phyloP scores from a whole-genome alignment of 1,284 basidiomycete genomes.

The Ceratobasidium sp. region DNA sequence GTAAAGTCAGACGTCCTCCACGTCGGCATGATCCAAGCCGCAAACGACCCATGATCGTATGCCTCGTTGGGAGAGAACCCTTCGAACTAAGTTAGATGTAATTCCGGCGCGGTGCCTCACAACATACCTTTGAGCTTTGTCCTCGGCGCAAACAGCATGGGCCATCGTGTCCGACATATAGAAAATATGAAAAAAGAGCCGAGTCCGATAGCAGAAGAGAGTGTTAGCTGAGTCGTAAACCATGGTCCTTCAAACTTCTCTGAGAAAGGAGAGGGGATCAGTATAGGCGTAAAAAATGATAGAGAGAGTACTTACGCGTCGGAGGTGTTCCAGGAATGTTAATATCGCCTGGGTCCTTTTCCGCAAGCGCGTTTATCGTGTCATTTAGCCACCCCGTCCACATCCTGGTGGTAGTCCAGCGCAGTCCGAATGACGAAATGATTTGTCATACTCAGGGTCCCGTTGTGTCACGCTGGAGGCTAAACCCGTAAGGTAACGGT shows the following conservation, averaged over 20 bases:
- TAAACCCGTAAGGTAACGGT: no score
- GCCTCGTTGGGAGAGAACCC: slow-evolving; percentile 92
- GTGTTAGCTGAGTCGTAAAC: slow-evolving; percentile 90
- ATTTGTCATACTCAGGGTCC: slow-evolving; percentile 5
- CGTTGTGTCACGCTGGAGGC: no score
- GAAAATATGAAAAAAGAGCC: slow-evolving; percentile 89
- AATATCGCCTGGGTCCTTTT: slow-evolving; percentile 13
- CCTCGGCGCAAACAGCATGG: slow-evolving; percentile 89
- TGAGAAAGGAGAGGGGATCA: slow-evolving; percentile 50
- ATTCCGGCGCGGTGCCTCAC: not conserved
- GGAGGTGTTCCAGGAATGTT: slow-evolving; percentile 40
- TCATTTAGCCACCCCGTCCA: slow-evolving; percentile 14
- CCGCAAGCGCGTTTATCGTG: not conserved
- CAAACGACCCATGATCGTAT: slow-evolving; percentile 85
- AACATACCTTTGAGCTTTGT: slow-evolving; percentile 91
- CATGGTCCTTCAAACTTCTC: slow-evolving; percentile 89
- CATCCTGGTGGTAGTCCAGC: slow-evolving; percentile 30
- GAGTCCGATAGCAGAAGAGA: slow-evolving; percentile 85
- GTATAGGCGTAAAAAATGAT: not conserved
- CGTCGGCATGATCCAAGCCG: slow-evolving; percentile 96
- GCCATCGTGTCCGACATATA: slow-evolving; percentile 88
- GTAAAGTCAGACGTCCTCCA: slow-evolving; percentile 91
- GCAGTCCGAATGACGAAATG: not conserved
- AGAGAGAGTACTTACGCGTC: not conserved
- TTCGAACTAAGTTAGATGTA: slow-evolving; percentile 53